Conservation (phyloP, 148 eudicot species). For the Persicaria tinctoria region DNA sequence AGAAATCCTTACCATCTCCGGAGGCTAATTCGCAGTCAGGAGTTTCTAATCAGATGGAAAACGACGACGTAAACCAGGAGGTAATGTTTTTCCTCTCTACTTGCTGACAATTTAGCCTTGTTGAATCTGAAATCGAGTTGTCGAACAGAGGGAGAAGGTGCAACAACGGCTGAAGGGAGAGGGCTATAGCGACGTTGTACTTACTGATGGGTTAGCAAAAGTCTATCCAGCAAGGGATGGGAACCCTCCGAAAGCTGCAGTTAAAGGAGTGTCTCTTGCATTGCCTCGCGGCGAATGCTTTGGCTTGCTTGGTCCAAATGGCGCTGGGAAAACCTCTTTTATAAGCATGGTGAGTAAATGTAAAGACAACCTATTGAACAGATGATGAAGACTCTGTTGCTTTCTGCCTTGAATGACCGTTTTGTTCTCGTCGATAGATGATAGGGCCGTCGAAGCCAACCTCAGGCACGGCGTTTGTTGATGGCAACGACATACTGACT, state of each 20-base stretch:
- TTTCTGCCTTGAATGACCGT: neutral
- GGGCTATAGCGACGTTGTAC: slow-evolving; percentile 37
- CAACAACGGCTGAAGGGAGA: slow-evolving; percentile 51
- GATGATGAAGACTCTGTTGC: neutral
- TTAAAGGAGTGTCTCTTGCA: slow-evolving; percentile 78
- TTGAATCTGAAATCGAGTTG: neutral
- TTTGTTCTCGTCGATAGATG: slow-evolving; percentile 43
- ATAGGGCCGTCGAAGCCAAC: slow-evolving; percentile 82
- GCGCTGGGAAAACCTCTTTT: slow-evolving; percentile 89
- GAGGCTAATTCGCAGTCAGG: slow-evolving; percentile 48
- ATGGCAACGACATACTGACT: slow-evolving; percentile 59
- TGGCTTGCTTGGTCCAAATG: slow-evolving; percentile 96
- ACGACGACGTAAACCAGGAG: slow-evolving; percentile 83
- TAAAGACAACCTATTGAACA: neutral
- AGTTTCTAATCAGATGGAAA: slow-evolving; percentile 63
- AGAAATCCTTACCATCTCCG: slow-evolving; percentile 34
- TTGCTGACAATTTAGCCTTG: neutral
- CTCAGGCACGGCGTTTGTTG: slow-evolving; percentile 70
- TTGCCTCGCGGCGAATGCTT: slow-evolving; percentile 83
- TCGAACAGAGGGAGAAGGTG: slow-evolving; percentile 62
- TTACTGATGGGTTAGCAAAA: slow-evolving; percentile 58
- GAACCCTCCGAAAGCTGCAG: slow-evolving; percentile 78
- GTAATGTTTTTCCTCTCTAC: slow-evolving; percentile 21
- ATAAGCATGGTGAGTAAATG: slow-evolving; percentile 53
- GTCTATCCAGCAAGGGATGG: slow-evolving; percentile 81